phyloP scores from a whole-genome alignment of 2,329 filamentous ascomycete species.

The Colletotrichum costaricense region DNA sequence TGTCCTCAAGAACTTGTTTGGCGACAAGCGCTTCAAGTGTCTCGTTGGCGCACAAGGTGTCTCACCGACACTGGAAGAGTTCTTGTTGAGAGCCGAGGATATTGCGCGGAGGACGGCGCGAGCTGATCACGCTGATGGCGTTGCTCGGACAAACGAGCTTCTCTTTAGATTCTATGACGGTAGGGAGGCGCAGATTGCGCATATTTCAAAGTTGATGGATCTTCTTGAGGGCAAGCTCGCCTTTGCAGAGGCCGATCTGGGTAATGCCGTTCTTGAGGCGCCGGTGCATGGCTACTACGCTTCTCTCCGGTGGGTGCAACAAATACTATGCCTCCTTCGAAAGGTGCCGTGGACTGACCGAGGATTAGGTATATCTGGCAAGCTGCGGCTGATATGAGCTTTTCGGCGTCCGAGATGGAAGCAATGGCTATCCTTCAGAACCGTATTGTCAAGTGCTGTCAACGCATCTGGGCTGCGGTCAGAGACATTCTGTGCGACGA shows the following conservation, averaged over 20 bases:
- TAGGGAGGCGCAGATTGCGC: constrained; percentile 53
- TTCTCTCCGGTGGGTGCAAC: constrained; percentile 65
- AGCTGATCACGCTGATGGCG: constrained; percentile 92
- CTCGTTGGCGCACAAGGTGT: constrained; percentile 33
- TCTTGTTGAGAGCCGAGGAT: constrained; percentile 64
- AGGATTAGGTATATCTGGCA: constrained; percentile 62
- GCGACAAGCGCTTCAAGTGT: constrained; percentile 47
- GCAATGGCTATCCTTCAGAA: constrained; percentile 57
- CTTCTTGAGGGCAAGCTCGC: constrained; percentile 74
- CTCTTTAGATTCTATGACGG: constrained; percentile 68
- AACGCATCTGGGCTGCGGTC: constrained; percentile 81
- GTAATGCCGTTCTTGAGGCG: constrained; percentile 71
- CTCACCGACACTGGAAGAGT: constrained; percentile 52
- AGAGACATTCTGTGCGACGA: constrained; percentile 87
- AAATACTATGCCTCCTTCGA: background rate
- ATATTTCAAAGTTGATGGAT: constrained; percentile 69
- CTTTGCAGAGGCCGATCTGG: constrained; percentile 73
- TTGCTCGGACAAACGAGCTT: constrained; percentile 81
- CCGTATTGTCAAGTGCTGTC: constrained; percentile 70
- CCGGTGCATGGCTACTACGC: constrained; percentile 79
- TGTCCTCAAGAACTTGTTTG: constrained; percentile 62
- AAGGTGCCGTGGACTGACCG: constrained; percentile 28
- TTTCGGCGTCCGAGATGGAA: constrained; percentile 49
- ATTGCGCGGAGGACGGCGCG: constrained; percentile 78
- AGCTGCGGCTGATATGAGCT: constrained; percentile 55